Percentiles rank a stretch among this genome's conserved stretches.
Evolutionary conservation across 805 yeast genomes (phyloP).

Genomic region (Ogataea thermomethanolica): DNA sequence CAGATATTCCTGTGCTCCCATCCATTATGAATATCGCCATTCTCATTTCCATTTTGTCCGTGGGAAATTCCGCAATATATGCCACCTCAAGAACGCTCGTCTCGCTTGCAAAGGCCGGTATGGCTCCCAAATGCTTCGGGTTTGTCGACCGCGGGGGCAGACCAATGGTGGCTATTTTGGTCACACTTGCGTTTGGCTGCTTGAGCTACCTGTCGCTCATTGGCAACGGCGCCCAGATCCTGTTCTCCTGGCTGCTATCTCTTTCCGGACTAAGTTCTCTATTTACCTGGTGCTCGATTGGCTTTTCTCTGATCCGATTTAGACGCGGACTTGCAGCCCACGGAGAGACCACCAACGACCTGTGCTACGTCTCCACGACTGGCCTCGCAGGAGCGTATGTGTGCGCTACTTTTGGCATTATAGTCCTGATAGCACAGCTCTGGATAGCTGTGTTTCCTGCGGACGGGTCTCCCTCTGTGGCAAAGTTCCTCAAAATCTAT

Average conservation of each 20-base stretch:
- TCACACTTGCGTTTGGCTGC: conserved; percentile 40
- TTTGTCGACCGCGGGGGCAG: conserved; percentile 50
- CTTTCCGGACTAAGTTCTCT: conserved; percentile 46
- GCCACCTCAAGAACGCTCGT: conserved; percentile 53
- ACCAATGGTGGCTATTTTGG: conserved; percentile 43
- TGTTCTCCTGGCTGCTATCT: conserved; percentile 48
- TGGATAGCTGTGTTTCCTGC: conserved; percentile 48
- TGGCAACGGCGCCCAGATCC: conserved; percentile 32
- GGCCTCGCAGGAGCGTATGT: conserved; percentile 42
- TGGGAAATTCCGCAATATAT: conserved; percentile 55
- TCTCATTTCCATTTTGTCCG: conserved; percentile 38
- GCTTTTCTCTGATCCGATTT: conserved; percentile 42
- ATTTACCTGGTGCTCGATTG: conserved; percentile 50
- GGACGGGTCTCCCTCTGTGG: conserved; percentile 29
- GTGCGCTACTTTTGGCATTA: conserved; percentile 34
- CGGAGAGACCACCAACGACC: conserved; percentile 39
- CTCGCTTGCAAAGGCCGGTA: conserved; percentile 42
- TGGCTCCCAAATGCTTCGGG: conserved; percentile 41
- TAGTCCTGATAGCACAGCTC: conserved; percentile 43
- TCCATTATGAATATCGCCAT: conserved; percentile 41
- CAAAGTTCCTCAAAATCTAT: conserved; percentile 42
- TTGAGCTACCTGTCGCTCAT: conserved; percentile 46
- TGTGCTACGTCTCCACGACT: conserved; percentile 40
- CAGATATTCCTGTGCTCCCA: conserved; percentile 36
- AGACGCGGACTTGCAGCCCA: conserved; percentile 43